Evolutionary conservation across 495 filamentous ascomycete genomes (phyloP).

Genomic region (Acidomyces sp.): DNA sequence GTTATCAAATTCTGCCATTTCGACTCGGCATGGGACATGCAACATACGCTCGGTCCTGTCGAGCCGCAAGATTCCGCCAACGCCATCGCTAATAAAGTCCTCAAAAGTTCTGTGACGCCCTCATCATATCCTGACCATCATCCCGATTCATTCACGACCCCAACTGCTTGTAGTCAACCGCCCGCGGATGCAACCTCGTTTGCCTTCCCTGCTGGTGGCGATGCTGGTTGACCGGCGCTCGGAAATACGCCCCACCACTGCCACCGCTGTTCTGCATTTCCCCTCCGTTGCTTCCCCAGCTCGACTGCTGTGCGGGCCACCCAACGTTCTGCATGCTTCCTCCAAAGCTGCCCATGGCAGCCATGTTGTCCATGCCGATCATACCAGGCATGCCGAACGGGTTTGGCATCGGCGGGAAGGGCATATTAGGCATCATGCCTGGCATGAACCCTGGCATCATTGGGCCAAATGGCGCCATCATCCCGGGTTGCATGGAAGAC

Average conservation of each 20-base stretch:
- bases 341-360: conserved; percentile 2
- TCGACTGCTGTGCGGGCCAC: conserved; percentile 10
- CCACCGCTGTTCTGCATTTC: conserved; percentile 35
- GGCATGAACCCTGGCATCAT: conserved; percentile 3
- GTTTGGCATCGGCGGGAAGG: conserved; percentile 5
- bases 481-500: conserved; percentile 4
- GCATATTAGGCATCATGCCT: conserved; percentile 2
- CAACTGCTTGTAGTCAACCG: conserved; percentile 78
- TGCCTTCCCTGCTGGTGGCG: conserved; percentile 72
- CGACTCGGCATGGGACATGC: no score
- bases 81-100: conserved; percentile 18
- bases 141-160: conserved; percentile 12
- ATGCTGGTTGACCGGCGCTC: conserved; percentile 91
- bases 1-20: no score
- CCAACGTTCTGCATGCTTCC: conserved; percentile 13
- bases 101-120: neutral
- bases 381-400: conserved; percentile 30
- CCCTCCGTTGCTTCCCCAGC: conserved; percentile 10
- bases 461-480: neutral
- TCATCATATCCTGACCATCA: neutral
- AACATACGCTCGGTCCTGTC: no score
- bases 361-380: conserved; percentile 25
- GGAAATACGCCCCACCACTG: conserved; percentile 87
- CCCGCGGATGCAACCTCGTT: conserved; percentile 59
- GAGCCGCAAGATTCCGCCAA: conserved; percentile 14